phyloP scores from a whole-genome alignment of 208 protist genomes.

The Leishmania major region DNA sequence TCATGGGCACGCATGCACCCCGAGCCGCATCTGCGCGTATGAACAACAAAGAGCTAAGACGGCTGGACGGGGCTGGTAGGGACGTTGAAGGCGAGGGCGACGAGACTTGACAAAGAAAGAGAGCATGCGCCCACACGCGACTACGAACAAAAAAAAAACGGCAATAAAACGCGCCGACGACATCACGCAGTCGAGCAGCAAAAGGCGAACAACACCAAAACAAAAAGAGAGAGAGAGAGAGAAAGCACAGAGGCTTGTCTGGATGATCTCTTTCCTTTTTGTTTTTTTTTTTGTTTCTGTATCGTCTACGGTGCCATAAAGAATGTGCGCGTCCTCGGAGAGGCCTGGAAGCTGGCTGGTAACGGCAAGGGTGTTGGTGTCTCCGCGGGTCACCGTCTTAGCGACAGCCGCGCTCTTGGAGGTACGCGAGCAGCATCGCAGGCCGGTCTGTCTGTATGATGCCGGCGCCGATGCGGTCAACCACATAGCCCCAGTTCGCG shows the following conservation, averaged over 20 bases:
- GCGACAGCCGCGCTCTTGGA: slow-evolving; percentile 33
- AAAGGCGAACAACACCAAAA: background rate
- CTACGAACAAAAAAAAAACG: too few relatives aligned
- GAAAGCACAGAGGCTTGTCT: background rate
- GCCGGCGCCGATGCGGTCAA: slow-evolving; percentile 46
- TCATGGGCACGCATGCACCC: background rate
- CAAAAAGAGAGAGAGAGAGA: background rate
- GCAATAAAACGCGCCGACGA: too few relatives aligned
- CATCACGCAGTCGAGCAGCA: too few relatives aligned
- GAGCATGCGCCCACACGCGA: background rate
- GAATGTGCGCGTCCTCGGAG: background rate
- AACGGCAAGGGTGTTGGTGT: background rate
- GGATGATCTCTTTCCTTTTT: background rate
- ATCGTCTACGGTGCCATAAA: background rate
- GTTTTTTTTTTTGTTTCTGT: background rate
- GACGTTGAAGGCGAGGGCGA: background rate
- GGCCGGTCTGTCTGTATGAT: slow-evolving; percentile 70
- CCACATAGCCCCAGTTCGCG: slow-evolving; percentile 58
- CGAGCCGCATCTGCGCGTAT: background rate
- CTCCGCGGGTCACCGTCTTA: background rate
- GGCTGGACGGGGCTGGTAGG: background rate
- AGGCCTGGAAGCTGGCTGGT: background rate
- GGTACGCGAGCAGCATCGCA: slow-evolving; percentile 53
- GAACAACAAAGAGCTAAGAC: background rate
- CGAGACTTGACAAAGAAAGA: background rate